Evolutionary conservation across 164 flowering plant species (phyloP), one percentile per base, ranked within the genome.

Genomic region (Dillenia suffruticosa): DNA sequence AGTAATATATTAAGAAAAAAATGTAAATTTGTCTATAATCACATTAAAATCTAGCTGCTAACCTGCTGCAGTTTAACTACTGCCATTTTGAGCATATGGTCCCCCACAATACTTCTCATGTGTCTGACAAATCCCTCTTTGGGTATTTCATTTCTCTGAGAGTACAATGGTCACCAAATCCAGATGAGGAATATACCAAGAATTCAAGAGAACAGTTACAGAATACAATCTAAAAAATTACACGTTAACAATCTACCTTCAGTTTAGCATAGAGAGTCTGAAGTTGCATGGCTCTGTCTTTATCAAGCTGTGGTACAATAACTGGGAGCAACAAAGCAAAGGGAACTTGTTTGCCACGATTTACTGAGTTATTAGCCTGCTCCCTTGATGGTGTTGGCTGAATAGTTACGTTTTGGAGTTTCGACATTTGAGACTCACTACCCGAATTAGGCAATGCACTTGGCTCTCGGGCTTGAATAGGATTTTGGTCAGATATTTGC

Each of bases 51-150:
- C 22, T 44, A 24, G 45, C 9, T 48, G 49, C 73, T 72, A 76
- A 83, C 96, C 87, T 83, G 85, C 45, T 85, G 90, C 62, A 91
- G 47, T 70, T 78, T 77, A 40, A 52, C 49, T 19, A 85, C 83
- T 49, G 96, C 97, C 76, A 79, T 54, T 78, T 78, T 88, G 17
- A 94, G 91, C 93, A 88, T 85, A 73, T 88, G 90, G 62, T 89
- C 97, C 46, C 99, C 97, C 17, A 91, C 96, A 67, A 91, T 77
- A 67, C 68, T 74, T 70, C 83, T 80, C 83, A 91, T 85, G 54
- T 70, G 88, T 68, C 92, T 75, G 48, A 89, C 81, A 73, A 94
- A 94, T 47, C 66, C 84, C 8, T 88, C 96, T 75, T 88, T 89
- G 56, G 78, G 58, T 26, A 94, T 83, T 68, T 94, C 95, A 77